Evolutionary conservation across 306 rosid species (phyloP).

Genomic region (Quercus parvula): DNA sequence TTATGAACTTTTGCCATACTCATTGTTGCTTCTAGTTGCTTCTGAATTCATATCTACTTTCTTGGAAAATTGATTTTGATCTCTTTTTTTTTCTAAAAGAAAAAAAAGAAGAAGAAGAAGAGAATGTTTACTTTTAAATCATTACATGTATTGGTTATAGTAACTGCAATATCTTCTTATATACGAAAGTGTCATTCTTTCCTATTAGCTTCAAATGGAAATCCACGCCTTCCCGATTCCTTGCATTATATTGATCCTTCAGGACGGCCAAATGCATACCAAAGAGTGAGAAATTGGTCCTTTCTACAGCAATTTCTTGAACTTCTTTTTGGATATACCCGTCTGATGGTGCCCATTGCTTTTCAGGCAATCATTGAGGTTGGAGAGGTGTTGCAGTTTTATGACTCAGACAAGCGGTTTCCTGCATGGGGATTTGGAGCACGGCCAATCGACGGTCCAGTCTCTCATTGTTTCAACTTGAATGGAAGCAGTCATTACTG

Average conservation of each 20-base stretch:
- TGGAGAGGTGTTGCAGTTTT: constrained; percentile 90
- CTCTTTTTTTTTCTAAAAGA: not conserved
- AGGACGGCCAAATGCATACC: constrained; percentile 95
- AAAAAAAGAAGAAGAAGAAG: not conserved
- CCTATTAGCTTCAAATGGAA: constrained; percentile 96
- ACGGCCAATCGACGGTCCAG: constrained; percentile 99
- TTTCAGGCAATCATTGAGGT: constrained; percentile 89
- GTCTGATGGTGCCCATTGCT: constrained; percentile 18
- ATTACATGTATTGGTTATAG: constrained; percentile 10
- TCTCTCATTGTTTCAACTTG: constrained; percentile 96
- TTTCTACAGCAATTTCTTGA: constrained; percentile 13
- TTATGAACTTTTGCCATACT: not conserved
- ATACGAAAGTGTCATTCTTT: constrained; percentile 24
- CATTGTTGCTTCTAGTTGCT: not conserved
- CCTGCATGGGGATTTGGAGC: constrained; percentile 99
- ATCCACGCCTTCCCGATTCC: constrained; percentile 98
- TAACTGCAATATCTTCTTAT: constrained; percentile 6
- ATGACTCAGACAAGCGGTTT: constrained; percentile 87
- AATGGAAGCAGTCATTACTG: constrained; percentile 89
- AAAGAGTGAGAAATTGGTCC: constrained; percentile 68
- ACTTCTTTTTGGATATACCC: constrained; percentile 12
- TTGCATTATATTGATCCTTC: constrained; percentile 97
- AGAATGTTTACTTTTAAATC: not conserved
- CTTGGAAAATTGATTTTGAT: not conserved
- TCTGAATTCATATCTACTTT: not conserved